Base-by-base conservation (phyloP, 345 rosid species). In the Populus euphratica region DNA sequence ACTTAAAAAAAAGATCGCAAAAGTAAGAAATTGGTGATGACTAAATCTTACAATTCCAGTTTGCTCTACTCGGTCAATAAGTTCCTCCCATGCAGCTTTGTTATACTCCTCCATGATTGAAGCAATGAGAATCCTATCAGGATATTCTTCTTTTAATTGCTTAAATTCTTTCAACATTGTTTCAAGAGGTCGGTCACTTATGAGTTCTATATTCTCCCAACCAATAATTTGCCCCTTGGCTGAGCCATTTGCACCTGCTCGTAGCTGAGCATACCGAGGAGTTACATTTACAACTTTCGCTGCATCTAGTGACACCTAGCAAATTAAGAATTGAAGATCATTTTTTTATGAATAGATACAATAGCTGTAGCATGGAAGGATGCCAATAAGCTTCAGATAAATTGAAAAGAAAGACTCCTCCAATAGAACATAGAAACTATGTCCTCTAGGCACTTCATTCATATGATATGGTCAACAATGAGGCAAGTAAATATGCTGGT, bases 121-220 rank as follows among this genome's bases (percentile, higher is more conserved):
- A 83, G 97, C 99, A 72, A 96, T 91, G 17, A 94, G 97, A 76
- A 96, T 94, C 86, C 97, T 86, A 75, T 92, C 97, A 1, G 98
- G 97, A 67, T 94, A 92, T 77, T 91, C 97, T 78, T 85, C 78
- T 84, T 96, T 96, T 82, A 96, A 79, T 69, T 86, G 90, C 80
- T 89, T 88, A 43, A 96, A 94, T 82, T 96, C 99, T 80, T 89
- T 91, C 78, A 96, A 76, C 99, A 94, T 96, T 11, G 89, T 93
- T 85, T 96, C 99, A 5, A 96, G 91, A 52, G 99, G 99, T 1
- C 95, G 82, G 52, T 96, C 99, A 41, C 99, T 96, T 59, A 96
- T 96, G 76, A 96, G 97, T 81, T 96, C 99, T 76, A 96, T 94
- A 85, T 96, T 96, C 85, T 96, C 86, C 99, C 99, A 96, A 59